Base-by-base conservation (phyloP, 805 yeast genomes). In the Kazachstania africana region DNA sequence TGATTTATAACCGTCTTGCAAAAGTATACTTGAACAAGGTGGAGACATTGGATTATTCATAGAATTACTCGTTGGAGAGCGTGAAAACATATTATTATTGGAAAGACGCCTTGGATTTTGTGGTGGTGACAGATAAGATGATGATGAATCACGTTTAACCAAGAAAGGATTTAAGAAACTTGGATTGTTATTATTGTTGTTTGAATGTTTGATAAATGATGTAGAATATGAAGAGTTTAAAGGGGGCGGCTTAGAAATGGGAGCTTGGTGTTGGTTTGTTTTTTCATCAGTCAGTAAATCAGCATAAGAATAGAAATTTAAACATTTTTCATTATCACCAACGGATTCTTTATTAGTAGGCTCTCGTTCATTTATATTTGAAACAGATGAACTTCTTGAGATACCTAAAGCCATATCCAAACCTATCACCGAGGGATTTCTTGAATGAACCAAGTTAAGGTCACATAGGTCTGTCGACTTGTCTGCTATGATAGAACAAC, bases 291-390 rank as follows among this genome's bases (percentile, higher is more conserved):
- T 70, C 37, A 79, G 66, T 70, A 82, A 68, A 44, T 82, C 94
- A 3, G 88, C 93, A 53, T 78, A 82, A 3, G 85, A 76, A 48
- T 73, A 78, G 50, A 81, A 81, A 24, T 63, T 59, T 25, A 67
- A 40, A 4, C 48, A 40, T 25, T 47, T 46, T 19, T 47, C 40
- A 27, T 42, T 24, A 19, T 19, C 24, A 2, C 22, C 27, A 12
- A 19, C 12, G 6, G n/a, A 6, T 18, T 12, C 20, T 6, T n/a
- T 19, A 22, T 29, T 13, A 9, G 25, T 27, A 23, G 27, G 22
- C 5, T 12, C 21, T 12, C 14, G 17, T 20, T 27, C 16, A 25
- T 33, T 13, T 37, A 36, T 21, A 23, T 30, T 27, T n/a, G 19
- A 25, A 16, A 40, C 35, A 2, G 50, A 40, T 16, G 47, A 42